Evolutionary conservation across 441 rosid species (phyloP).

Genomic region (Populus hybrid): DNA sequence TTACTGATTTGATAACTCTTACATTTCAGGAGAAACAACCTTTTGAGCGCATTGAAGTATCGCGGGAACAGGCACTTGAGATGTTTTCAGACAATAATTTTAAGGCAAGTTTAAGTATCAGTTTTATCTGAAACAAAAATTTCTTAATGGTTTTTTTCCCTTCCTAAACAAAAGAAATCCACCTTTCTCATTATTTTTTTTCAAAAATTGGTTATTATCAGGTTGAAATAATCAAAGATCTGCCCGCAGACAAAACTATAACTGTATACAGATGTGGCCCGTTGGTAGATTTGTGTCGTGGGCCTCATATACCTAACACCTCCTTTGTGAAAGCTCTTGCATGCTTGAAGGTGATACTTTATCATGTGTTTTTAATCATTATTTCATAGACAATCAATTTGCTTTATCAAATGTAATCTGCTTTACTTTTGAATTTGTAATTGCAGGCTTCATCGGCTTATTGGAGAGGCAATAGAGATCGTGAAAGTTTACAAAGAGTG

Average conservation of each 20-base stretch:
- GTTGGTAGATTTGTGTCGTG: slow-evolving; percentile 93
- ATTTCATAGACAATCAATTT: slow-evolving; percentile 2
- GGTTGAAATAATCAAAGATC: slow-evolving; percentile 88
- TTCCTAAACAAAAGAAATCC: neutral
- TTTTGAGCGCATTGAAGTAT: slow-evolving; percentile 96
- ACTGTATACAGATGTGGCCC: slow-evolving; percentile 98
- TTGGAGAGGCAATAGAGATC: slow-evolving; percentile 87
- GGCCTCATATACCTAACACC: slow-evolving; percentile 98
- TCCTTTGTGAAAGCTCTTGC: slow-evolving; percentile 93
- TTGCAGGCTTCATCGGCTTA: slow-evolving; percentile 96
- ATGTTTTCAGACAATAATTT: slow-evolving; percentile 86
- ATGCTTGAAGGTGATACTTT: slow-evolving; percentile 72
- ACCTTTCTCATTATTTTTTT: slow-evolving; percentile 14
- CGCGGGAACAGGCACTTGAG: slow-evolving; percentile 86
- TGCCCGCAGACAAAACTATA: slow-evolving; percentile 86
- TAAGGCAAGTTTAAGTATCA: slow-evolving; percentile 53
- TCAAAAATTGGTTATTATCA: slow-evolving; percentile 24
- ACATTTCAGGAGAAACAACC: slow-evolving; percentile 76
- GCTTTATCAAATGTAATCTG: slow-evolving; percentile 10
- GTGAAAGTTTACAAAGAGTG: slow-evolving; percentile 96
- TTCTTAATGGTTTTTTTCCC: neutral
- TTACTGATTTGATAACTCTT: neutral
- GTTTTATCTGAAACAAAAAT: neutral
- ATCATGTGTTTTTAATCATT: slow-evolving; percentile 4
- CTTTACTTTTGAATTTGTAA: slow-evolving; percentile 14